Base-by-base conservation (phyloP, 768 basidiomycete genomes). In the Termitomyces sp. region DNA sequence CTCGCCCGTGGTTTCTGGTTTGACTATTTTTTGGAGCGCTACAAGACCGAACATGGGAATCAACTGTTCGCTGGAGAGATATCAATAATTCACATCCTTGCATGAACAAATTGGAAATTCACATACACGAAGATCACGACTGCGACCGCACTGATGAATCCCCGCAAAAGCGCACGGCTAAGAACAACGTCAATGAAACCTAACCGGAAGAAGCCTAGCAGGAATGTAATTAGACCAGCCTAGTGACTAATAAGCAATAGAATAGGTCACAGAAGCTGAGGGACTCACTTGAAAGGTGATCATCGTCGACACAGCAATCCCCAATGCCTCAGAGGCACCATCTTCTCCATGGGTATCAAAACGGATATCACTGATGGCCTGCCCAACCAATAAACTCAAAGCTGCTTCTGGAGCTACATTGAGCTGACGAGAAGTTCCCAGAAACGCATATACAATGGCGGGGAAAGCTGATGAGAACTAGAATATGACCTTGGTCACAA, bases 131-230 rank as follows among this genome's bases (percentile, higher is more conserved):
- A 77, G 64, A 98, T 95, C 43, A 98, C 86, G 7, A 89, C 79
- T 1, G 88, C 91, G 28, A 94, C 80, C 15, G 94, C 92, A 1
- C 86, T 85, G 45, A 96, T 82, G 67, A 96, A 95, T 3, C 94
- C 94, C 30, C 91, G 81, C 54, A 96, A 77, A 14, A 96, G 77
- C 3, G 94, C 91, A 52, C 93, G 85, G 63, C 91, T 93, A 30
- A 98, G 79, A 5, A 96, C 89, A 12, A 96, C 94, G 67, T 98
- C 95, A 53, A 96, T 83, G 71, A 96, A 96, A 2, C 94, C 94
- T 10, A 98, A 76, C 26, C 93, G 80, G 67, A 95, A 86, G 63
- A 96, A 82, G 3, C 95, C 95, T 31, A 97, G 78, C 26, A 89
- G 68, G 58, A 91, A 93, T 1, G 92, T 87, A 61, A 97, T 87